Base-by-base conservation (phyloP, 1,139 yeast genomes). In the Blastobotrys persicus region DNA sequence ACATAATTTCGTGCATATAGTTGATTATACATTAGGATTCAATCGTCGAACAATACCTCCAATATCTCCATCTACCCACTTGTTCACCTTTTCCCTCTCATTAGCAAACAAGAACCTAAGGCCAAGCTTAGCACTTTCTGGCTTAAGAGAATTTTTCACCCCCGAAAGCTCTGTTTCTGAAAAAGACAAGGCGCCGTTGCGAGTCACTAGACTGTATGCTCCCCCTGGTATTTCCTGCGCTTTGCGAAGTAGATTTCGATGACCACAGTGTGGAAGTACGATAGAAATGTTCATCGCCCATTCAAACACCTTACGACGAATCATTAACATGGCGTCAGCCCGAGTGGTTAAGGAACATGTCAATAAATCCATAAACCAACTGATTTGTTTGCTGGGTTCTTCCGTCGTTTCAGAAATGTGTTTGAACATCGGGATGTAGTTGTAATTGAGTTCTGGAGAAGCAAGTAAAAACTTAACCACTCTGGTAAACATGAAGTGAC, bases 401-500 rank as follows among this genome's bases (percentile, higher is more conserved):
- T 69, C 69, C 18, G 70, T 61, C 3, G 71, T 69, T 26, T 71
- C 69, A 13, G 55, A 40, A n/a, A 85, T 74, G 2, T 76, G 66
- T 38, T 73, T 74, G 62, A 73, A 80, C 49, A 89, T 64, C 1
- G 97, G 96, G 31, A 89, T 65, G 35, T 86, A 92, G 51, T 70
- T 72, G 0, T 69, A 57, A 52, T 76, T 75, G 41, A 87, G 66
- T 5, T 71, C 69, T 7, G 88, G 84, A 31, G 79, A 79, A 2
- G 79, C 71, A 42, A 67, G 52, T 33, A 68, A 54, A 56, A 60
- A 66, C 16, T 60, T 60, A 17, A 75, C 79, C 0, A 80, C 78
- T 54, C 80, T 79, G 55, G 88, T 95, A 63, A 85, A 87, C 42
- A 91, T 65, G 61, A 70, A 77, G 64, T 79, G 94, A n/a, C 78